Evolutionary conservation across 2,329 filamentous ascomycete genomes (phyloP), one percentile per base, ranked within the genome.

Genomic region (Geosmithia putterillii): DNA sequence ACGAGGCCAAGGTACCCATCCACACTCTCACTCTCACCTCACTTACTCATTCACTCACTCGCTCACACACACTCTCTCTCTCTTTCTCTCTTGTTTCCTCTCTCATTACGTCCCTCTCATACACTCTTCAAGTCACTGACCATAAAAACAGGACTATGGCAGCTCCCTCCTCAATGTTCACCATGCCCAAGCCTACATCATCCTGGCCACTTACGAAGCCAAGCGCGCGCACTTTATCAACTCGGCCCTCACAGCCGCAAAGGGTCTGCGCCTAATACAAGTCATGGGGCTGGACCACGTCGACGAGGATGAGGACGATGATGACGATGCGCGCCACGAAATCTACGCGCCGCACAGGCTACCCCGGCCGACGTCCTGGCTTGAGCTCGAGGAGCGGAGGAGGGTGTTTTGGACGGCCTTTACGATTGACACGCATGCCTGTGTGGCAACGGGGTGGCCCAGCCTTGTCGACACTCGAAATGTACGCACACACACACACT

Each of bases 361-460:
- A 7, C 69, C 76, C 3, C 81, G 86, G 1, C 71, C 87, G 0
- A 76, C 74, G 51, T 85, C 87, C 54, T 94, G 86, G 86, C 79
- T 76, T 1, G 90, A 95, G 47, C 49, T 69, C 18, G 70, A 74
- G 46, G 89, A 96, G 60, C 73, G 89, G 42, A 74, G 90, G 45
- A 73, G 90, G 50, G 81, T 84, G 0, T 94, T 95, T 52, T 95
- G 90, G 90, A 76, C 81, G 50, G 74, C 80, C 1, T 95, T 90
- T 54, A 83, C 81, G 50, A 73, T 85, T 37, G 89, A 95, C 58
- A 76, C 85, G 21, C 94, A 94, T 61, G 82, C 86, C 2, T 87
- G 83, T 53, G 85, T 94, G 42, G 87, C 86, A 12, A 94, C 88
- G 4, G 89, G 89, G 2, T 95, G 89, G 89, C 86, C 89, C 0